These are phyloP conservation scores for Escallonia herrerae DNA, from an alignment of 129 eudicot species.

Conservation along the genomic window DNA sequence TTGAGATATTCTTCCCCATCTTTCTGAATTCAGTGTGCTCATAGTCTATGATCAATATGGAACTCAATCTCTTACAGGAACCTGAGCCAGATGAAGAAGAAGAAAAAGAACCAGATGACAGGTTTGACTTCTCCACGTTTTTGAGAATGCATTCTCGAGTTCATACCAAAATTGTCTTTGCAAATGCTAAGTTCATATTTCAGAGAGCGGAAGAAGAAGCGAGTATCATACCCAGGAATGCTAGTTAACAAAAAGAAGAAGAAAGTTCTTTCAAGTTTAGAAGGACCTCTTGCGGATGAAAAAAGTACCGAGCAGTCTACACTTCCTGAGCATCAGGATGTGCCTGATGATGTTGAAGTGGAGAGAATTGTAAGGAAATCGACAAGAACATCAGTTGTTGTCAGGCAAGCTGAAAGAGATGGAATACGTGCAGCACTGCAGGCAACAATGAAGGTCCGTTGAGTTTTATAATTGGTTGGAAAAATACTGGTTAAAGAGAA, in stretches of 20 bases:
- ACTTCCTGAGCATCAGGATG: slow-evolving; percentile 48
- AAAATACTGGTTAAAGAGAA: background rate
- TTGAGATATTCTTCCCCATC: background rate
- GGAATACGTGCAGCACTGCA: slow-evolving; percentile 80
- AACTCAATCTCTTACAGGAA: slow-evolving; percentile 37
- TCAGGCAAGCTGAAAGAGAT: slow-evolving; percentile 91
- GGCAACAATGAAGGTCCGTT: slow-evolving; percentile 71
- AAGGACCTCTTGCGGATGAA: slow-evolving; percentile 39
- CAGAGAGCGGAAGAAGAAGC: slow-evolving; percentile 54
- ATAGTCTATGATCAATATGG: background rate
- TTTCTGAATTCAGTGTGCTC: background rate
- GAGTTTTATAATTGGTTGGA: background rate
- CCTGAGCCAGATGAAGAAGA: slow-evolving; percentile 76
- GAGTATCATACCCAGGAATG: slow-evolving; percentile 74
- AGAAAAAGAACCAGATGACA: slow-evolving; percentile 85
- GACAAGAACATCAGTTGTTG: slow-evolving; percentile 72
- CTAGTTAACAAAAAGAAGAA: slow-evolving; percentile 46
- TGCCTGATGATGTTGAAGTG: slow-evolving; percentile 63
- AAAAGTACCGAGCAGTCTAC: slow-evolving; percentile 47
- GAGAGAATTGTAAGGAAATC: slow-evolving; percentile 73
- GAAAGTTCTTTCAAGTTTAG: slow-evolving; percentile 49
- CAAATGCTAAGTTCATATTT: slow-evolving; percentile 8
- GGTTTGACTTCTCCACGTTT: slow-evolving; percentile 27
- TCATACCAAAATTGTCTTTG: background rate
- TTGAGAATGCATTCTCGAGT: background rate